Conservation (phyloP, 179 eudicot genomes). For the Corrigiola litoralis region DNA sequence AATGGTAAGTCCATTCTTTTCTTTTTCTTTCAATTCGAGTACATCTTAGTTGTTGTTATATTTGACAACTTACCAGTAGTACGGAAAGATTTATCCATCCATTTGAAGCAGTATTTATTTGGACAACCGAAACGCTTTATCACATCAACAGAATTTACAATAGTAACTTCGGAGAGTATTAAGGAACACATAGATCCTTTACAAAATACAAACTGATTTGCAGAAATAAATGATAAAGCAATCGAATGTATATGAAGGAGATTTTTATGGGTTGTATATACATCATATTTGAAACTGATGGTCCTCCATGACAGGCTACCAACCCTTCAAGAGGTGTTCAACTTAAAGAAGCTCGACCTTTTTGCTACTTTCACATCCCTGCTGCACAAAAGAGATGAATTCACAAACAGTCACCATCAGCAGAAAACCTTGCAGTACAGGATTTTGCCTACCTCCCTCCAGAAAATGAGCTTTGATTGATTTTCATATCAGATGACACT, state of each 20-base stretch:
- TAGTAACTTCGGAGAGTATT: too few species aligned
- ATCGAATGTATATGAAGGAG: not conserved
- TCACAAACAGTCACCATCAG: not conserved
- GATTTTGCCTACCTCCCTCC: slow-evolving; percentile 1
- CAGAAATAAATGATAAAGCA: not conserved
- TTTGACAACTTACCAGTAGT: too few species aligned
- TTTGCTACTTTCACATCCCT: not conserved
- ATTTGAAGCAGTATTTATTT: too few species aligned
- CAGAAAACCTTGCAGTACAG: slow-evolving; percentile 3
- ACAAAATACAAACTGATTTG: not conserved
- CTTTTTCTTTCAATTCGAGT: too few species aligned
- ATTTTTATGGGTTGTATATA: not conserved
- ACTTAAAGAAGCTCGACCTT: slow-evolving; percentile 2
- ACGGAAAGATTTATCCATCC: too few species aligned
- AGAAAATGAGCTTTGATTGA: not conserved
- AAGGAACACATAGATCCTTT: too few species aligned
- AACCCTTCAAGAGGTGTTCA: not conserved
- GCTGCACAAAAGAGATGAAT: slow-evolving; percentile 6
- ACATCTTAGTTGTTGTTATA: too few species aligned
- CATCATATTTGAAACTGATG: not conserved
- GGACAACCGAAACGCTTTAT: too few species aligned
- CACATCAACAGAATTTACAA: too few species aligned
- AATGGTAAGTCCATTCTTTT: too few species aligned
- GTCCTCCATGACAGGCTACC: not conserved
- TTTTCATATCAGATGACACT: not conserved